Base-by-base conservation (phyloP, 2,329 filamentous ascomycete species). In the Penicillium sp. region DNA sequence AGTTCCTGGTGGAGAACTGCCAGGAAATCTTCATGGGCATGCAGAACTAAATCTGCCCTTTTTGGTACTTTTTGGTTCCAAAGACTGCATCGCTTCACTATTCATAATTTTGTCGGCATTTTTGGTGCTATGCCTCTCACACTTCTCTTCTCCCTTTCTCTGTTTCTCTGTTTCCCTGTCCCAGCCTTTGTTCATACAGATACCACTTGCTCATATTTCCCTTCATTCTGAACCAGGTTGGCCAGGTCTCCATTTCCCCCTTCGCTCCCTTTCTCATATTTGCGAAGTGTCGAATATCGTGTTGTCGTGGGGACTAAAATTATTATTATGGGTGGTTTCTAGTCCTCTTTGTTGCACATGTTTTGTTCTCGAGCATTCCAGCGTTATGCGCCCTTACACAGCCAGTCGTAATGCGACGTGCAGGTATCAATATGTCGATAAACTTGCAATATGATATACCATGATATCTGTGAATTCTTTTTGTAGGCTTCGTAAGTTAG, bases 1-100 rank as follows among this genome's bases (percentile, higher is more conserved):
- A 96, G 76, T 96, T 94, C 67, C 81, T 99, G 69, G 89, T 97
- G 61, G 93, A 97, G 72, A 89, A 96, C 73, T 92, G 89, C 71
- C 84, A 91, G 67, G 84, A 83, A 63, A 89, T 97, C 57, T 97
- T 97, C 71, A 73, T 75, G 70, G 71, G 71, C 42, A 70, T 75
- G 65, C 67, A 73, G 56, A 61, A 58, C 40, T 70, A 62, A 40
- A 31, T n/a, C 27, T 2, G 13, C 13, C 4, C 34, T 36, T 36
- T 36, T n/a, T 27, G 24, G 13, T 13, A 36, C 16, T 4, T 36
- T 36, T 36, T 36, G 34, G 13, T n/a, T 36, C n/a, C 24, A 27
- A 27, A 27, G 24, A 27, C 14, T 27, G 2, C 16, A 9, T 40
- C 11, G 3, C 8, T n/a, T n/a, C 24, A 6, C 9, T 34, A 49